Evolutionary conservation across 164 flowering plant genomes (phyloP).

Genomic region (Stephania japonica): DNA sequence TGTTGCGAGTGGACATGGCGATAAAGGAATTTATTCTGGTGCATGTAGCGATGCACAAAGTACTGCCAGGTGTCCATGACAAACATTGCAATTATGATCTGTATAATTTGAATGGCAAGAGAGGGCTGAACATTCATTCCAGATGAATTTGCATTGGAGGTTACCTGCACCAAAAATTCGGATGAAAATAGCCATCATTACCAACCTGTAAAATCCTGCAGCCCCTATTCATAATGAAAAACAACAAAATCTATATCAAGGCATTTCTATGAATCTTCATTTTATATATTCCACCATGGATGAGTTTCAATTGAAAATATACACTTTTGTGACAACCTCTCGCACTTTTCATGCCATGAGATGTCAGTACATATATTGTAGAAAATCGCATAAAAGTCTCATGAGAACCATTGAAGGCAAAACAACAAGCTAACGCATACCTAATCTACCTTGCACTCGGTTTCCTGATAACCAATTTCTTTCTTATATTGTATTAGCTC

Average conservation of each 20-base stretch:
- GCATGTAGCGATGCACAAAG: slow-evolving; percentile 81
- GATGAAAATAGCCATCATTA: slow-evolving; percentile 2
- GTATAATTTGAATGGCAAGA: slow-evolving; percentile 34
- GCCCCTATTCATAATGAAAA: background rate
- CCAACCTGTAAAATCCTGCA: background rate
- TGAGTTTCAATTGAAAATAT: background rate
- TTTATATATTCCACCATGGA: background rate
- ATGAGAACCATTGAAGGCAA: background rate
- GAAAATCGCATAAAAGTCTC: background rate
- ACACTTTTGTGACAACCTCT: background rate
- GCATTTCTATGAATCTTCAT: background rate
- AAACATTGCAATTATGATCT: slow-evolving; percentile 59
- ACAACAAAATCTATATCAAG: background rate
- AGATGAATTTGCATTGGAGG: slow-evolving; percentile 36
- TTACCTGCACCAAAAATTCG: slow-evolving; percentile 36
- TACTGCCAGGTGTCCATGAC: slow-evolving; percentile 89
- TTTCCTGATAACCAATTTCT: background rate
- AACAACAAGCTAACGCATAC: background rate
- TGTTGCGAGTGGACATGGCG: slow-evolving; percentile 77
- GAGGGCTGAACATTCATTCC: slow-evolving; percentile 43
- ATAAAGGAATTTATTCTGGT: slow-evolving; percentile 70
- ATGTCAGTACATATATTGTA: background rate
- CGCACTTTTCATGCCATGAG: background rate
- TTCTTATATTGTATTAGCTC: background rate
- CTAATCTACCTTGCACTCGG: background rate